A percentile compares a stretch with the other conserved stretches of the same genome.
These are phyloP conservation scores for Phytophthora kernoviae DNA, from an alignment of 352 stramenopile species.

Conservation along the genomic window DNA sequence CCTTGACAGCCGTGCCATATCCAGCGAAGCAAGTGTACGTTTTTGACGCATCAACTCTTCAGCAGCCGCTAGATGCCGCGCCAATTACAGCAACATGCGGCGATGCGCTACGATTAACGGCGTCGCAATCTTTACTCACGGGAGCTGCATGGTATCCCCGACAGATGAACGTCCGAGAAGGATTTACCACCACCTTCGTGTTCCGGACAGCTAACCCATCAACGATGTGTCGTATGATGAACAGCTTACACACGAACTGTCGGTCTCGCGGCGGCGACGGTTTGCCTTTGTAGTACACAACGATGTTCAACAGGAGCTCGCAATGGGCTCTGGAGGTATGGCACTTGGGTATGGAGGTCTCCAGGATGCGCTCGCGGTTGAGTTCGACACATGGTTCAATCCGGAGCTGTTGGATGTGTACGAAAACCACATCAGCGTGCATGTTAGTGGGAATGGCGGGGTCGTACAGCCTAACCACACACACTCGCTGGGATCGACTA, in stretches of 20 bases:
- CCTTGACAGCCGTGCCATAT: constrained; percentile 36
- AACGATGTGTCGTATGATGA: constrained; percentile 84
- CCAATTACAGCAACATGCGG: constrained; percentile 62
- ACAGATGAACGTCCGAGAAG: constrained; percentile 88
- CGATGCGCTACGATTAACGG: constrained; percentile 77
- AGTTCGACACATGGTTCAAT: constrained; percentile 95
- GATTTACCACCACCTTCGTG: constrained; percentile 90
- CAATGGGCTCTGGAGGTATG: constrained; percentile 70
- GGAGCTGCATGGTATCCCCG: constrained; percentile 92
- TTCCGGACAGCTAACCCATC: constrained; percentile 89
- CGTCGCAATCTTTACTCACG: constrained; percentile 67
- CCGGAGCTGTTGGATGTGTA: constrained; percentile 84
- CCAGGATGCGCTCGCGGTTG: constrained; percentile 83
- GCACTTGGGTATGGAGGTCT: constrained; percentile 90
- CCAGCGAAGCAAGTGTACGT: constrained; percentile 52
- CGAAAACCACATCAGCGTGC: constrained; percentile 93
- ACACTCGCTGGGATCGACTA: constrained; percentile 73
- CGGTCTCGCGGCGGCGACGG: constrained; percentile 74
- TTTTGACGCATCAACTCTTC: constrained; percentile 12
- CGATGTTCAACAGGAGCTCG: constrained; percentile 48
- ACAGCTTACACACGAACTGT: constrained; percentile 88
- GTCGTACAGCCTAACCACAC: constrained; percentile 74
- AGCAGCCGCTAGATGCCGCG: constrained; percentile 23
- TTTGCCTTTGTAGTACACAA: constrained; percentile 90
- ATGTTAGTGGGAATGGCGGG: constrained; percentile 47